Evolutionary conservation across 768 basidiomycete species (phyloP).

Genomic region (Roridomyces roridus): DNA sequence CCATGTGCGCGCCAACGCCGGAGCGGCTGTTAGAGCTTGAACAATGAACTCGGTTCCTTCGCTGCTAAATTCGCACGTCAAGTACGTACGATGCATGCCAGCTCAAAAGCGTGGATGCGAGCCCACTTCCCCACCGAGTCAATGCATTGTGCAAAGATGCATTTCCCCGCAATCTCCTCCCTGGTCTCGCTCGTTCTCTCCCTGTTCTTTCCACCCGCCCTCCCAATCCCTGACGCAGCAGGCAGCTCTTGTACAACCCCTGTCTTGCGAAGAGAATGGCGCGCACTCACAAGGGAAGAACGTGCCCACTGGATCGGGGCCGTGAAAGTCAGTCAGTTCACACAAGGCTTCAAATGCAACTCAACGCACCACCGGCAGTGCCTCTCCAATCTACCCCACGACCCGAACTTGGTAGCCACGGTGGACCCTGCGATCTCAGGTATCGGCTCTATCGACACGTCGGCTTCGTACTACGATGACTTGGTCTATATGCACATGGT

Average conservation of each 20-base stretch:
- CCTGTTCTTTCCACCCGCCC: neutral
- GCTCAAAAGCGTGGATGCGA: no score
- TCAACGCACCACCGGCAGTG: slow-evolving; percentile 15
- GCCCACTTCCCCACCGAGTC: no score
- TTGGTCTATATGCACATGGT: slow-evolving; percentile 15
- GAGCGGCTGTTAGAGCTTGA: no score
- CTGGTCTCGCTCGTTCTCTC: neutral
- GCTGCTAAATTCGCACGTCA: no score
- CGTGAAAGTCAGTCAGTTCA: slow-evolving; percentile 13
- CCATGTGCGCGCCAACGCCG: no score
- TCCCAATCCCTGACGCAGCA: neutral
- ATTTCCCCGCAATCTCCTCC: neutral
- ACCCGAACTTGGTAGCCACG: slow-evolving; percentile 10
- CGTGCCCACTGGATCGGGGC: slow-evolving; percentile 24
- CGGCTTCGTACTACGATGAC: slow-evolving; percentile 28
- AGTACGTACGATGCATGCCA: no score
- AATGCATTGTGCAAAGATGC: no score
- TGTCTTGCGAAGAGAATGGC: slow-evolving; percentile 29
- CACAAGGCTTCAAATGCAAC: neutral
- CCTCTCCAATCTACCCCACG: slow-evolving; percentile 25
- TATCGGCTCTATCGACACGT: slow-evolving; percentile 23
- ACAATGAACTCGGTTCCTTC: no score
- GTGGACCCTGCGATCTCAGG: slow-evolving; percentile 15
- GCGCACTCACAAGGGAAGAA: slow-evolving; percentile 19
- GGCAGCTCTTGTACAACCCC: slow-evolving; percentile 14